Percentiles rank a stretch among this genome's conserved stretches.
phyloP scores from a whole-genome alignment of 495 filamentous ascomycete species.

The Xylaria venustula region DNA sequence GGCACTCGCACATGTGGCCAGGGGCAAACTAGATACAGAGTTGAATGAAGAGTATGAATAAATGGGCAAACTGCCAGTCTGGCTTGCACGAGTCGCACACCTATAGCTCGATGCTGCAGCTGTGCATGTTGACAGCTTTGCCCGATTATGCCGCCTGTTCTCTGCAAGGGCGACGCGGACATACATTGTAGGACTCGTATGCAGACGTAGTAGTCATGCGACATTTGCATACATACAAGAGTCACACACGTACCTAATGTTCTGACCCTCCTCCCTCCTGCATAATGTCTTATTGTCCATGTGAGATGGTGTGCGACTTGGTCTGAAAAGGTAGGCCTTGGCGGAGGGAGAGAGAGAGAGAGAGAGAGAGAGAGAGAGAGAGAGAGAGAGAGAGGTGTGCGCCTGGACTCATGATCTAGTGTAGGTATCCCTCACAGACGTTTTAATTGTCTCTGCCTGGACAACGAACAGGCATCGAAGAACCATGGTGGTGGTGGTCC shows the following conservation, averaged over 20 bases:
- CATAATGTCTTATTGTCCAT: slow-evolving; percentile 10
- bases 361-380: too few species aligned
- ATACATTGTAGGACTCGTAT: not conserved
- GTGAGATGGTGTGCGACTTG: not conserved
- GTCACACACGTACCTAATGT: not conserved
- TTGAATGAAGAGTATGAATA: too few species aligned
- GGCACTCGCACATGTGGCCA: not conserved
- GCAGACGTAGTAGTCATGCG: not conserved
- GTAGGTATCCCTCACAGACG: too few species aligned
- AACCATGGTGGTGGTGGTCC: too few species aligned
- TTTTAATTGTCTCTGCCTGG: too few species aligned
- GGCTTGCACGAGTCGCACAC: not conserved
- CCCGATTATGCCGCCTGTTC: not conserved
- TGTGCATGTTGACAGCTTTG: slow-evolving; percentile 5
- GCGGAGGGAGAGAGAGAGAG: not conserved
- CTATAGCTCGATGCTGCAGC: not conserved
- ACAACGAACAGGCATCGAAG: too few species aligned
- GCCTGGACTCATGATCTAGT: not conserved
- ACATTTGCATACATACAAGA: not conserved
- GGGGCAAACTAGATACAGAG: too few species aligned
- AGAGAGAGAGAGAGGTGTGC: too few species aligned
- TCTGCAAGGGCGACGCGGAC: slow-evolving; percentile 7
- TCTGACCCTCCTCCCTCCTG: not conserved
- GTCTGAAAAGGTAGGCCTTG: not conserved
- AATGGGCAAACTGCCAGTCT: too few species aligned